These are phyloP conservation scores for Neurospora tetraspora DNA, from an alignment of 495 filamentous ascomycete genomes.

Conservation along the genomic window DNA sequence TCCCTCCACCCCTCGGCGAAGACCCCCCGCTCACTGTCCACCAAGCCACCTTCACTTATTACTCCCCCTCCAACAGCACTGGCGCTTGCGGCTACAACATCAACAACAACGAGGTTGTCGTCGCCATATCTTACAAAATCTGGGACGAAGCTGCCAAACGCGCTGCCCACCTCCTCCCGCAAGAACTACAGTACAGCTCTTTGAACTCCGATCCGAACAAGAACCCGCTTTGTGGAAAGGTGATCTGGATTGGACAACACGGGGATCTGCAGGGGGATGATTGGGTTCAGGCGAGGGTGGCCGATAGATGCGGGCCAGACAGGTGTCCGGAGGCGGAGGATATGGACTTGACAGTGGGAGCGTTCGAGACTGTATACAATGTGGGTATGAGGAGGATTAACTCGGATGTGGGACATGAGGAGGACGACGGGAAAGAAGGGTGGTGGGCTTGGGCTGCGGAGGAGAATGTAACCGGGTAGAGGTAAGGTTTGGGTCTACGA, in stretches of 20 bases:
- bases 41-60: not conserved
- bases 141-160: slow-evolving; percentile 44
- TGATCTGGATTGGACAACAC: slow-evolving; percentile 45
- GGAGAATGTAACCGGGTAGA: not conserved
- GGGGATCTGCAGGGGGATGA: slow-evolving; percentile 23
- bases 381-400: slow-evolving; percentile 45
- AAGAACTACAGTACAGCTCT: not conserved
- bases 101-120: slow-evolving; percentile 44
- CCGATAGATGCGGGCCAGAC: slow-evolving; percentile 53
- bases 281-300: slow-evolving; percentile 55
- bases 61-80: slow-evolving; percentile 37
- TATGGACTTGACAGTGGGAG: slow-evolving; percentile 52
- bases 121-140: slow-evolving; percentile 54
- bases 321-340: slow-evolving; percentile 50
- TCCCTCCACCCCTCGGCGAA: not conserved
- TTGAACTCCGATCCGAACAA: slow-evolving; percentile 50
- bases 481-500: not conserved
- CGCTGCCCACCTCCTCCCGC: slow-evolving; percentile 11
- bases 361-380: slow-evolving; percentile 52
- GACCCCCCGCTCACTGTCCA: not conserved
- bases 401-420: slow-evolving; percentile 44
- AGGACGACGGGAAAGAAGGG: not conserved
- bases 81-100: slow-evolving; percentile 61
- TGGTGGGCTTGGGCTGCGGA: not conserved
- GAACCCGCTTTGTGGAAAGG: slow-evolving; percentile 61